phyloP scores from a whole-genome alignment of 495 filamentous ascomycete genomes.

The Massariosphaeria phaeospora region DNA sequence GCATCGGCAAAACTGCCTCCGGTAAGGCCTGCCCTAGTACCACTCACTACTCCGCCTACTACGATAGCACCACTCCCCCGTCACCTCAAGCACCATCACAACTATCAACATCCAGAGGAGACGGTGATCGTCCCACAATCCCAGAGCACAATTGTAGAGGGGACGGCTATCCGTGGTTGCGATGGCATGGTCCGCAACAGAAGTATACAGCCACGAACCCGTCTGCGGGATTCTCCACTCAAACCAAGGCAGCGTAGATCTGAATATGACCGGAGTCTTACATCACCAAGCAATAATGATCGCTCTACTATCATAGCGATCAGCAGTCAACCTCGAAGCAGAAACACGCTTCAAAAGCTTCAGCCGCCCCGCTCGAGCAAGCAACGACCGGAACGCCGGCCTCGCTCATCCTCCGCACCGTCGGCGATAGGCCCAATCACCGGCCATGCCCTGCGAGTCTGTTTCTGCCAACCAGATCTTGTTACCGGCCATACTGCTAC shows the following conservation, averaged over 20 bases:
- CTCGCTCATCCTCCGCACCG: neutral
- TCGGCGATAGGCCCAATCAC: neutral
- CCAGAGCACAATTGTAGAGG: neutral
- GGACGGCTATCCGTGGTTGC: conserved; percentile 13
- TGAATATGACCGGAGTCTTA: too few species aligned
- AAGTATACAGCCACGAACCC: conserved; percentile 13
- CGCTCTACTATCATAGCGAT: too few species aligned
- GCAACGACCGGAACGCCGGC: too few species aligned
- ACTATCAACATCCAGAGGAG: conserved; percentile 1
- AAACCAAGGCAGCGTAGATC: too few species aligned
- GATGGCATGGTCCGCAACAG: conserved; percentile 11
- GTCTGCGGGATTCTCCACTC: neutral
- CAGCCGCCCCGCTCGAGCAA: too few species aligned
- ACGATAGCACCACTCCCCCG: neutral
- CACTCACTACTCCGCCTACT: conserved; percentile 7
- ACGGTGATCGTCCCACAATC: conserved; percentile 10
- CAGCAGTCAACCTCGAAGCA: too few species aligned
- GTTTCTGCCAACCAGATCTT: conserved; percentile 20
- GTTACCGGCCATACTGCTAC: too few species aligned
- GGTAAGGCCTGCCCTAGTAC: conserved; percentile 6
- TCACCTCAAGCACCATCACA: conserved; percentile 9
- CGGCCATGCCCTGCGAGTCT: neutral
- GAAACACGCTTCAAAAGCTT: too few species aligned
- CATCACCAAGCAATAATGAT: too few species aligned
- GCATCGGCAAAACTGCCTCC: too few species aligned